Evolutionary conservation across 2,329 filamentous ascomycete genomes (phyloP).

Genomic region (Cyphellophora attinorum): DNA sequence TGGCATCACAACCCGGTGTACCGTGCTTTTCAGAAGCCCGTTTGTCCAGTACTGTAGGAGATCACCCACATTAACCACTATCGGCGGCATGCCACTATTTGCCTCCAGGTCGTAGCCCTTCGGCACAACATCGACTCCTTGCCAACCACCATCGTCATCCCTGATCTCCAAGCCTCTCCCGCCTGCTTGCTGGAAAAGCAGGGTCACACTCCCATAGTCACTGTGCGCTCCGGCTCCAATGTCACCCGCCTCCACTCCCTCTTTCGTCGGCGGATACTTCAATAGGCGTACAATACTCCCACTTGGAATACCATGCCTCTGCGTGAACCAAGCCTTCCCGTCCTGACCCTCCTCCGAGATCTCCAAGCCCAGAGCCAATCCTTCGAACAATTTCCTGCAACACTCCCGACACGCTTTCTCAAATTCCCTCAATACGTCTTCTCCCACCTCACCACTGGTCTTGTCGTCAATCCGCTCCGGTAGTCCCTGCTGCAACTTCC

Average conservation of each 20-base stretch:
- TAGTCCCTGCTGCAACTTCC: slow-evolving; percentile 62
- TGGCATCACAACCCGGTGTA: slow-evolving; percentile 78
- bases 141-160: slow-evolving; percentile 50
- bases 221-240: slow-evolving; percentile 7
- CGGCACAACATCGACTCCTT: slow-evolving; percentile 58
- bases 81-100: slow-evolving; percentile 50
- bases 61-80: slow-evolving; percentile 63
- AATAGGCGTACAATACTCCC: slow-evolving; percentile 61
- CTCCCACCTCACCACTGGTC: too few relatives aligned
- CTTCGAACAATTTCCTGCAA: slow-evolving; percentile 61
- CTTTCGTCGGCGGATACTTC: slow-evolving; percentile 76
- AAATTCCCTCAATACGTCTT: slow-evolving; percentile 54
- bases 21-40: slow-evolving; percentile 73
- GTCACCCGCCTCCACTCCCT: slow-evolving; percentile 51
- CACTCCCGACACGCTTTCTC: slow-evolving; percentile 60
- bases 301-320: slow-evolving; percentile 46
- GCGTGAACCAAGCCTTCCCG: slow-evolving; percentile 20
- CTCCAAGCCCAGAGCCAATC: slow-evolving; percentile 69
- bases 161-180: slow-evolving; percentile 82
- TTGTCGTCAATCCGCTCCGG: slow-evolving; percentile 54
- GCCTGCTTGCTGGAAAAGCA: slow-evolving; percentile 74
- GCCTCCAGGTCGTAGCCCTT: slow-evolving; percentile 30
- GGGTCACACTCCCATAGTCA: slow-evolving; percentile 44
- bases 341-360: slow-evolving; percentile 44
- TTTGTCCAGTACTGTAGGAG: slow-evolving; percentile 80